phyloP scores from a whole-genome alignment of 2,329 filamentous ascomycete species.

The Fusarium sublunatum region DNA sequence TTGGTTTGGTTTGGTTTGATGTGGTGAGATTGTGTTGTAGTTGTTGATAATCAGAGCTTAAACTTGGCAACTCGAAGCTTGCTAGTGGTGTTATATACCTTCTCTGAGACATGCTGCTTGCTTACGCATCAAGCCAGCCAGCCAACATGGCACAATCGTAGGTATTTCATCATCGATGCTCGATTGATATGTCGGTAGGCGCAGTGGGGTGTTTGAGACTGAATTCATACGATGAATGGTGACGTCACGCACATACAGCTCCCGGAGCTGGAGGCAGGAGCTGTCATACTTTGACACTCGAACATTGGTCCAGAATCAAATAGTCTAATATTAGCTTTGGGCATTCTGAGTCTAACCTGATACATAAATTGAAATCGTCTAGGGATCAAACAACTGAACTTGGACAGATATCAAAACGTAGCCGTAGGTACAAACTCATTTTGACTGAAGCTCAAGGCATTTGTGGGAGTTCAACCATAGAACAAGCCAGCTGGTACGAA shows the following conservation, averaged over 20 bases:
- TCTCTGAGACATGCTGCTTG: conserved; percentile 2
- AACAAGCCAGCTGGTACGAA: conserved; percentile 6
- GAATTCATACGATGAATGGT: conserved; percentile 28
- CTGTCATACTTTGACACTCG: not conserved
- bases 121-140: conserved; percentile 30
- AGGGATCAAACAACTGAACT: no score
- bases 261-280: not conserved
- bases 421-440: not conserved
- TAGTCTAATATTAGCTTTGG: no score
- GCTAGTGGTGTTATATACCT: conserved; percentile 34
- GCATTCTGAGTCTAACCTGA: no score
- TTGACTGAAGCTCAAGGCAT: conserved; percentile 3
- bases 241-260: conserved; percentile 29
- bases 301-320: not conserved
- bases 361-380: no score
- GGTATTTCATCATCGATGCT: conserved; percentile 47
- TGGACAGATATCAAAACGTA: no score
- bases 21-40: conserved; percentile 13
- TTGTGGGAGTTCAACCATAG: conserved; percentile 1
- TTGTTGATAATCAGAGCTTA: conserved; percentile 23
- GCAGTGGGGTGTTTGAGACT: conserved; percentile 24
- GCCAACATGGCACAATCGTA: conserved; percentile 39
- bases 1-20: conserved; percentile 3
- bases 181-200: conserved; percentile 10
- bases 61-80: conserved; percentile 9